Evolutionary conservation across 805 yeast species (phyloP), one percentile per base, ranked within the genome.

Genomic region (Lachancea thermotolerans): DNA sequence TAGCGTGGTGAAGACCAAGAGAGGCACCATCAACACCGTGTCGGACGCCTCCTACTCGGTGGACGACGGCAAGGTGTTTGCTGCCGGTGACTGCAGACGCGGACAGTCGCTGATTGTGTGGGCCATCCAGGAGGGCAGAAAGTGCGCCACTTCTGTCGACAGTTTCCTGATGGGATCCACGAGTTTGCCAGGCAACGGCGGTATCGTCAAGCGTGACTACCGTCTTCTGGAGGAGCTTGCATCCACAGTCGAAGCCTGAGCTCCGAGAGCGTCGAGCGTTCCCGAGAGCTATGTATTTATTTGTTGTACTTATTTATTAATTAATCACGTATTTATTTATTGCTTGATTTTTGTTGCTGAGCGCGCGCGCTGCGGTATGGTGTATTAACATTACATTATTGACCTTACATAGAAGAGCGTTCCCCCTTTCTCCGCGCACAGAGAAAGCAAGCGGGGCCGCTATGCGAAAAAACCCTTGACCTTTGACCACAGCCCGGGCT

Each of bases 111-210:
- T 91, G 66, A 91, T 91, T 65, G 99, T 91, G 45, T 93, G 98
- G 98, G 99, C 98, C 71, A 91, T 91, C 57, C 98, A 93, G 71
- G 99, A 91, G 71, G 99, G 99, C 55, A 82, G 98, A 73, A 96
- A 91, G 69, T 89, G 96, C 78, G 99, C 99, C 32, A 77, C 96
- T 55, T 89, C 87, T 57, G 95, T 91, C 51, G 99, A 91, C 63
- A 66, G 72, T 55, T 85, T 66, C 65, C 73, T 91, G 65, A 79
- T 81, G 80, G 90, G 91, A 21, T 68, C 77, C 51, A 76, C 95
- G 16, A 76, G 85, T 60, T 75, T 93, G 58, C 98, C 99, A 49
- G 96, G 96, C 37, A 86, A 85, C 63, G 98, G 98, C 45, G 83
- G 95, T 34, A 85, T 93, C 62, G 87, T 83, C 57, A 87, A 82